Evolutionary conservation across 768 basidiomycete genomes (phyloP), one percentile per base, ranked within the genome.

Genomic region (Nidula microcarpa): DNA sequence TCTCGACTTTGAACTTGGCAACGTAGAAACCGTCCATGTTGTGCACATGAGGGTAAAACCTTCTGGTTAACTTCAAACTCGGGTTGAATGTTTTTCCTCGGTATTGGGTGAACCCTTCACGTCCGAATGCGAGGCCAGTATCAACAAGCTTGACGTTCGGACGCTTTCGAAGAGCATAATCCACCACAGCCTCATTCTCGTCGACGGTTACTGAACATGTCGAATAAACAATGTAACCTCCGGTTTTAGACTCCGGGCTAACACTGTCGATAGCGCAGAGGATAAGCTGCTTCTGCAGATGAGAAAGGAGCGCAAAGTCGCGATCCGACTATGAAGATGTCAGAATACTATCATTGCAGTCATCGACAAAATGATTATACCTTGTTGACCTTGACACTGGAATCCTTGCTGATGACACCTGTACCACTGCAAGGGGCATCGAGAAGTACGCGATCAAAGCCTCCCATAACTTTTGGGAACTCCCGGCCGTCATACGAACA

Each of bases 11-110:
- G 80, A 99, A 92, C 70, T 98, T 98, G 54, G 96, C 96, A 52
- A 98, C 95, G 68, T 81, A 99, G 80, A 99, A 99, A 5, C 97
- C 97, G 67, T 99, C 97, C 95, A 98, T 97, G 71, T 99, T 99
- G 73, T 98, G 95, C 61, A 97, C 94, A 69, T 98, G 95, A 13
- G 95, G 91, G 66, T 94, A 96, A 69, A 94, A 96, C 55, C 97
- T 76, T 60, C 94, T 76, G 16, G 97, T 97, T 58, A 96, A 70
- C 56, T 74, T 78, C 62, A 99, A 67, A 57, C 81, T 89, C 34
- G 88, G 77, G 66, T 86, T 78, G 73, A 98, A 98, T 33, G 71
- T 80, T 79, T 95, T 98, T 17, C 96, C 97, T 49, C 93, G 85
- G 75, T 86, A 98, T 55, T 80, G 83, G 33, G 86, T 90, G 72